Percentiles rank a stretch among this genome's conserved stretches.
These are phyloP conservation scores for Apophysomyces elegans DNA, from an alignment of 371 early-diverging fungal species.

Conservation along the genomic window DNA sequence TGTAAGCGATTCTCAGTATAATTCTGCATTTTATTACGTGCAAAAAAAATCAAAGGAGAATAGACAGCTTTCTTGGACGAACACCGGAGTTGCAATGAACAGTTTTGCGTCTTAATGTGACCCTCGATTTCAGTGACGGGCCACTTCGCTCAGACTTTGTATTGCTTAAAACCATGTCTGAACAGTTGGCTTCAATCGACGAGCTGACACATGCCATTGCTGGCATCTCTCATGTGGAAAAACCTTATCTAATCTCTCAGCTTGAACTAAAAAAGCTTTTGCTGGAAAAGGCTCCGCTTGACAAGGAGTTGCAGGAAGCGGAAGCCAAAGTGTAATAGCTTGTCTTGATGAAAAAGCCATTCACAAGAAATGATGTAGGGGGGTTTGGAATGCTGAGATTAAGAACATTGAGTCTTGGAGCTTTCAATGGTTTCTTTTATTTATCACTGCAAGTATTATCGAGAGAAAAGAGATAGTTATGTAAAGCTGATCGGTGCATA, in stretches of 20 bases:
- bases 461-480: slow-evolving; percentile 7
- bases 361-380: slow-evolving; percentile 13
- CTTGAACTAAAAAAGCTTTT: slow-evolving; percentile 32
- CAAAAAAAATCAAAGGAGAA: no score
- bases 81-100: background rate
- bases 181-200: slow-evolving; percentile 25
- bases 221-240: slow-evolving; percentile 43
- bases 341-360: background rate
- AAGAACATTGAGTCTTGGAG: slow-evolving; percentile 40
- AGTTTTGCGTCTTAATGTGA: slow-evolving; percentile 6
- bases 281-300: slow-evolving; percentile 36
- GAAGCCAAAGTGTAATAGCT: slow-evolving; percentile 44
- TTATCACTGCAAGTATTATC: slow-evolving; percentile 38
- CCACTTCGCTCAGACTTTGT: background rate
- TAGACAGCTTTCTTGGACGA: no score
- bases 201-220: slow-evolving; percentile 45
- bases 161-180: slow-evolving; percentile 27
- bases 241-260: slow-evolving; percentile 34
- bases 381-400: slow-evolving; percentile 39
- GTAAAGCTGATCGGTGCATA: background rate
- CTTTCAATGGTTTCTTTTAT: slow-evolving; percentile 38
- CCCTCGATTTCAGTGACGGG: slow-evolving; percentile 6
- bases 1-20: background rate
- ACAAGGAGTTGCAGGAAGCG: slow-evolving; percentile 36
- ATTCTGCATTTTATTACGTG: no score